Conservation (phyloP, 2,329 filamentous ascomycete genomes). For the Acrocalymma vagum region DNA sequence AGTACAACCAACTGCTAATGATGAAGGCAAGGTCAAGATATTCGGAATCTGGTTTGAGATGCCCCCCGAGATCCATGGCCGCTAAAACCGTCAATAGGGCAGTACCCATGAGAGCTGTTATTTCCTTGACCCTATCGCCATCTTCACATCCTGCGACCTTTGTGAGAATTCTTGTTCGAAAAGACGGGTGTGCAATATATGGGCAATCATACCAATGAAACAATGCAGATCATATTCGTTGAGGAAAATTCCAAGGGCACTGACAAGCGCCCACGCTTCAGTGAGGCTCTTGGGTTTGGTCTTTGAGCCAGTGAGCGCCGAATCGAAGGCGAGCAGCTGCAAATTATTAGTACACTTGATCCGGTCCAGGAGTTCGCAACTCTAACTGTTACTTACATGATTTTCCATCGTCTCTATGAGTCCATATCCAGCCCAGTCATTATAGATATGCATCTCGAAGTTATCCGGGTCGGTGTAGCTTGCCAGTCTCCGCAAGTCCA, state of each 20-base stretch:
- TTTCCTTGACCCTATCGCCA: conserved; percentile 9
- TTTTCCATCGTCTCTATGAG: conserved; percentile 26
- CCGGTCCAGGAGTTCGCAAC: too few species aligned
- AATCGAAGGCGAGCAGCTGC: conserved; percentile 20
- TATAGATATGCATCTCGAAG: conserved; percentile 26
- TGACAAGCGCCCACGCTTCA: conserved; percentile 18
- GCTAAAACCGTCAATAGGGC: conserved; percentile 18
- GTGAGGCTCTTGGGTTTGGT: conserved; percentile 7
- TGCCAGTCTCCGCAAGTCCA: conserved; percentile 7
- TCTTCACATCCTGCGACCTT: conserved; percentile 22
- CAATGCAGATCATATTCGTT: conserved; percentile 14
- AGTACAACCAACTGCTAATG: conserved; percentile 14
- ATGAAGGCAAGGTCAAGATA: conserved; percentile 17
- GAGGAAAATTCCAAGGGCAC: conserved; percentile 17
- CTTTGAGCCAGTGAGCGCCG: conserved; percentile 16
- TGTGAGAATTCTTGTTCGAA: neutral
- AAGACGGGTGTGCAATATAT: neutral
- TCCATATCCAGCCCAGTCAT: conserved; percentile 22
- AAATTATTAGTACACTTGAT: conserved; percentile 1
- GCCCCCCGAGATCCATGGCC: conserved; percentile 15
- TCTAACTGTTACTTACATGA: conserved; percentile 6
- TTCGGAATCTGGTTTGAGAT: conserved; percentile 18
- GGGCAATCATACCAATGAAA: conserved; percentile 11
- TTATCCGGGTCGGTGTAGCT: conserved; percentile 22
- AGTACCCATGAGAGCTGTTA: conserved; percentile 17